phyloP scores from a whole-genome alignment of 2,329 filamentous ascomycete genomes.

The Shiraia sp. region DNA sequence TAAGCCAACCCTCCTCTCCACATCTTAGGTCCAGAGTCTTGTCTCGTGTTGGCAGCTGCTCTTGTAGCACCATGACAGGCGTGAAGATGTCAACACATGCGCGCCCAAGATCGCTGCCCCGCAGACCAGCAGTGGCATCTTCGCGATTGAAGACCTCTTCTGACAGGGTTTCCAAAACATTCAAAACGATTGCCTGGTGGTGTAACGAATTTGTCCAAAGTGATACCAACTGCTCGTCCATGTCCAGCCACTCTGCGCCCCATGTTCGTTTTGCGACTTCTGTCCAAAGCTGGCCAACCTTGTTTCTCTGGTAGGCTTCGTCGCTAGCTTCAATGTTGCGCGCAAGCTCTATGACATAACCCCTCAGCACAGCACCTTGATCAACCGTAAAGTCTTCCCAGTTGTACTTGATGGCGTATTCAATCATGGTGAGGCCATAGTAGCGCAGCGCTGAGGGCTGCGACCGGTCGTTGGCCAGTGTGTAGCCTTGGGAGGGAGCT shows the following conservation, averaged over 20 bases:
- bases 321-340: conserved; percentile 72
- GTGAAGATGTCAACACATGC: conserved; percentile 94
- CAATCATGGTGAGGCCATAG: conserved; percentile 89
- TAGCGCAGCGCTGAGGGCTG: conserved; percentile 85
- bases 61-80: conserved; percentile 71
- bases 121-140: conserved; percentile 80
- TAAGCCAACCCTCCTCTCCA: conserved; percentile 85
- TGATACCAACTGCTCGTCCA: conserved; percentile 81
- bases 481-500: conserved; percentile 83
- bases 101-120: conserved; percentile 82
- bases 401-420: conserved; percentile 83
- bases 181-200: conserved; percentile 85
- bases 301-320: conserved; percentile 84
- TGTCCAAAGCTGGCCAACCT: conserved; percentile 91
- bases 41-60: conserved; percentile 76
- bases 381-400: conserved; percentile 74
- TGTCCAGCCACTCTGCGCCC: conserved; percentile 91
- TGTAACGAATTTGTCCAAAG: conserved; percentile 70
- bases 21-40: conserved; percentile 70
- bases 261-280: conserved; percentile 92
- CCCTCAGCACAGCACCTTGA: conserved; percentile 70
- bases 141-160: conserved; percentile 94
- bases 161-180: conserved; percentile 85
- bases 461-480: conserved; percentile 72
- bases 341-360: conserved; percentile 79